Evolutionary conservation across 192 early-diverging fungal species (phyloP).

Genomic region (Chytriomyces hyalinus): DNA sequence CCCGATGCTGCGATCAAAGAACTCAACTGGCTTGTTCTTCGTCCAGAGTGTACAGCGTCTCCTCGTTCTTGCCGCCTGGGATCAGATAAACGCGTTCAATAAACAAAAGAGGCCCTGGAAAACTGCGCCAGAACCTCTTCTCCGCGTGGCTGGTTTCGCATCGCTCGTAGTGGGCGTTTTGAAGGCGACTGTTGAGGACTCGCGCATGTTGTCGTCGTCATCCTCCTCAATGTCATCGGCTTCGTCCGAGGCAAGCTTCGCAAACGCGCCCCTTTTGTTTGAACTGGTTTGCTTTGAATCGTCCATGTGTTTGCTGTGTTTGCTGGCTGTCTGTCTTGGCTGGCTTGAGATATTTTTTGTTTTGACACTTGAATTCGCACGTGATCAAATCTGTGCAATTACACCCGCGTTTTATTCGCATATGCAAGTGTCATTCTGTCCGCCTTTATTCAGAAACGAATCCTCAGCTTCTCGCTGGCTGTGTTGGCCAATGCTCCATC

Average conservation of each 20-base stretch:
- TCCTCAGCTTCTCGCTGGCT: no score
- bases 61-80: conserved; percentile 8
- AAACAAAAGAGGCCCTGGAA: background rate
- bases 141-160: conserved; percentile 37
- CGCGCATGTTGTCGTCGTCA: conserved; percentile 36
- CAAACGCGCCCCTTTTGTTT: background rate
- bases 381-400: no score
- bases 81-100: background rate
- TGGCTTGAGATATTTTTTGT: no score
- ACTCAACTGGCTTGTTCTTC: conserved; percentile 15
- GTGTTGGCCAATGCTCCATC: no score
- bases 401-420: no score
- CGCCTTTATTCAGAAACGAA: no score
- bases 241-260: background rate
- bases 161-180: conserved; percentile 14
- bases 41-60: conserved; percentile 10
- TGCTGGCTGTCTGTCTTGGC: no score
- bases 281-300: background rate
- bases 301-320: no score
- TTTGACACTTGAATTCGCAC: no score
- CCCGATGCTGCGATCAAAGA: background rate
- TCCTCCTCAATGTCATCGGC: conserved; percentile 24
- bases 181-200: conserved; percentile 7
- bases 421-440: no score
- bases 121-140: conserved; percentile 20